A percentile compares a stretch with the other conserved stretches of the same genome.
Conservation (phyloP, 306 rosid genomes). For the Malus fusca region DNA sequence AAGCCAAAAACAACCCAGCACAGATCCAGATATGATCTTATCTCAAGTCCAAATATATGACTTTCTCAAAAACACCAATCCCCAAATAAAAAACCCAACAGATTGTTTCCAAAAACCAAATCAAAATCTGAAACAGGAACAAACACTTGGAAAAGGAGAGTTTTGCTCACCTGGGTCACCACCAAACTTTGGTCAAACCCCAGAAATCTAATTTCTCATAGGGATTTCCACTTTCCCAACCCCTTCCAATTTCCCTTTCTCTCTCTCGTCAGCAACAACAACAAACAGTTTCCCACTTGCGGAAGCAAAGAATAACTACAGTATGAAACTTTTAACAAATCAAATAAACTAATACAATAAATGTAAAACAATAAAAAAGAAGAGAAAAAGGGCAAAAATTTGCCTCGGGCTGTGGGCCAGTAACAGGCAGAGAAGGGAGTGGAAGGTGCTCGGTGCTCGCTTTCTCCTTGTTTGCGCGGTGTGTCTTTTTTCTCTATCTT, state of each 20-base stretch:
- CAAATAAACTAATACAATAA: neutral
- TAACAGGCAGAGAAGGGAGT: constrained; percentile 9
- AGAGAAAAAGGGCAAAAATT: neutral
- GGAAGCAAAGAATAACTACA: constrained; percentile 29
- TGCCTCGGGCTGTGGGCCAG: constrained; percentile 12
- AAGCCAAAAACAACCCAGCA: constrained; percentile 8
- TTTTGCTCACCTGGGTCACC: constrained; percentile 34
- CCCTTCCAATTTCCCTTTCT: constrained; percentile 1
- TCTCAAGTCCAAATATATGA: neutral
- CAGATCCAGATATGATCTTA: constrained; percentile 6
- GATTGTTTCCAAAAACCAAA: constrained; percentile 4
- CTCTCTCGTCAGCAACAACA: neutral
- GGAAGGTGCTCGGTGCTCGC: constrained; percentile 21
- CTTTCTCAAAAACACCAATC: neutral
- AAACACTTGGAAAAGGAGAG: neutral
- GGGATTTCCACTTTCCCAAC: constrained; percentile 26
- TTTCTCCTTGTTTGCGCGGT: neutral
- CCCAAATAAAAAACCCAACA: constrained; percentile 1
- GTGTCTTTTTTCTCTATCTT: neutral
- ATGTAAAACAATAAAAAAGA: neutral
- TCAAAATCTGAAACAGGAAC: neutral
- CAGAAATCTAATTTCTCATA: constrained; percentile 6
- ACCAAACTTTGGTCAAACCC: constrained; percentile 22
- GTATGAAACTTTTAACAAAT: neutral
- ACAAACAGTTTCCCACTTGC: constrained; percentile 17